phyloP scores from a whole-genome alignment of 768 basidiomycete genomes.

The Rhizopogon vinicolor region DNA sequence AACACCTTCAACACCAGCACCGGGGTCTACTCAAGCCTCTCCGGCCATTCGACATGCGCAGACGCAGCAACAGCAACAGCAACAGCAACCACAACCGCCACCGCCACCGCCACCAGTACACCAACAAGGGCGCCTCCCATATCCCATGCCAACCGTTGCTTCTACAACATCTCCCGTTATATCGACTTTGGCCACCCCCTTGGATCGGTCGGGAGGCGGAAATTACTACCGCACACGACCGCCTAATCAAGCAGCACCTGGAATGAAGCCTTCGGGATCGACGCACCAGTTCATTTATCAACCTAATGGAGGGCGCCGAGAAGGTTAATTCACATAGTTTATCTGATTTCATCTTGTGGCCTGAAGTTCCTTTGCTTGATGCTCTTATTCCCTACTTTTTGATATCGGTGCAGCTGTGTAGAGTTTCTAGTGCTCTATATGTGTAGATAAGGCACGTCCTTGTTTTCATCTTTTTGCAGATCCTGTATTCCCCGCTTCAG shows the following conservation, averaged over 20 bases:
- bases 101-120: conserved; percentile 10
- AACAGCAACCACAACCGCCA: conserved; percentile 5
- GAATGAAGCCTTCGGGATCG: conserved; percentile 21
- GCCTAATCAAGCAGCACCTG: conserved; percentile 18
- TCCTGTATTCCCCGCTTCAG: background rate
- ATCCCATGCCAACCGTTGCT: conserved; percentile 73
- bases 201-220: conserved; percentile 22
- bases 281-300: conserved; percentile 44
- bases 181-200: conserved; percentile 33
- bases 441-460: background rate
- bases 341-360: background rate
- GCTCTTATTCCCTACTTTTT: background rate
- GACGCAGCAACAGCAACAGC: conserved; percentile 19
- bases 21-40: conserved; percentile 29
- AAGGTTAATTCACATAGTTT: conserved; percentile 13
- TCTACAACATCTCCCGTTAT: conserved; percentile 57
- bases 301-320: conserved; percentile 32
- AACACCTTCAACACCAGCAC: conserved; percentile 27
- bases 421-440: background rate
- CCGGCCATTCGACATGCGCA: conserved; percentile 27
- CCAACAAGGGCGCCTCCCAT: conserved; percentile 38
- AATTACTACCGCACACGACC: conserved; percentile 55
- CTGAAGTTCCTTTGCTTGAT: background rate
- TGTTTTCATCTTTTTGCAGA: conserved; percentile 1
- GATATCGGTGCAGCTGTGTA: background rate